Evolutionary conservation across 345 rosid genomes (phyloP).

Genomic region (Cardamine occulta): DNA sequence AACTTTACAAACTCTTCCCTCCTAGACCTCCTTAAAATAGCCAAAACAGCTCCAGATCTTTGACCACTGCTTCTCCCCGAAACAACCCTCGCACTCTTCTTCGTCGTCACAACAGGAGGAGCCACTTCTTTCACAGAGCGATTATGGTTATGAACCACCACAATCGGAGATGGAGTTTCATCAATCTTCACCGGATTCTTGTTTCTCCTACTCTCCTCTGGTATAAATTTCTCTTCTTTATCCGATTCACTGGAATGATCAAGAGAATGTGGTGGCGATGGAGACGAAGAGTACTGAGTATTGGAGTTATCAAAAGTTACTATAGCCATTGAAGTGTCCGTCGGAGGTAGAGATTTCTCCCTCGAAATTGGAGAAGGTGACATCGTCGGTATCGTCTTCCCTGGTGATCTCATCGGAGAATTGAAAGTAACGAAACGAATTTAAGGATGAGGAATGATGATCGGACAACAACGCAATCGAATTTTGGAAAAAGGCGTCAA

Average conservation of each 20-base stretch:
- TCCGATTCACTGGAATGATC: conserved; percentile 46
- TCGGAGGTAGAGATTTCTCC: conserved; percentile 35
- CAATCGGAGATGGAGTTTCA: conserved; percentile 41
- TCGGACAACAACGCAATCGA: conserved; percentile 10
- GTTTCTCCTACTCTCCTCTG: conserved; percentile 19
- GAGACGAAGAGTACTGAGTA: conserved; percentile 55
- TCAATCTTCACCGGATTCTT: conserved; percentile 16
- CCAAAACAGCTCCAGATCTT: conserved; percentile 43
- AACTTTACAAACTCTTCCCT: conserved; percentile 45
- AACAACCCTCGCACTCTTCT: conserved; percentile 47
- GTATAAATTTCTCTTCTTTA: conserved; percentile 26
- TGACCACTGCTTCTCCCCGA: conserved; percentile 50
- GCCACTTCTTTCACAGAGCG: conserved; percentile 32
- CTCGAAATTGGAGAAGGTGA: conserved; percentile 32
- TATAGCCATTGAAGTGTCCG: conserved; percentile 64
- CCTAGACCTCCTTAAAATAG: conserved; percentile 39
- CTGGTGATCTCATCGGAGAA: conserved; percentile 38
- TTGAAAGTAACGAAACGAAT: background rate
- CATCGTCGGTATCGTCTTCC: conserved; percentile 9
- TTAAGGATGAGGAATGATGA: background rate
- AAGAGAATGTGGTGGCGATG: conserved; percentile 50
- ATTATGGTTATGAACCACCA: conserved; percentile 37
- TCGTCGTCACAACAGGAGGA: conserved; percentile 31
- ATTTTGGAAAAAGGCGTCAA: conserved; percentile 37
- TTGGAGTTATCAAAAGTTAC: conserved; percentile 59